Conservation (phyloP, 2,329 filamentous ascomycete genomes). For the Epichloe uncinata region DNA sequence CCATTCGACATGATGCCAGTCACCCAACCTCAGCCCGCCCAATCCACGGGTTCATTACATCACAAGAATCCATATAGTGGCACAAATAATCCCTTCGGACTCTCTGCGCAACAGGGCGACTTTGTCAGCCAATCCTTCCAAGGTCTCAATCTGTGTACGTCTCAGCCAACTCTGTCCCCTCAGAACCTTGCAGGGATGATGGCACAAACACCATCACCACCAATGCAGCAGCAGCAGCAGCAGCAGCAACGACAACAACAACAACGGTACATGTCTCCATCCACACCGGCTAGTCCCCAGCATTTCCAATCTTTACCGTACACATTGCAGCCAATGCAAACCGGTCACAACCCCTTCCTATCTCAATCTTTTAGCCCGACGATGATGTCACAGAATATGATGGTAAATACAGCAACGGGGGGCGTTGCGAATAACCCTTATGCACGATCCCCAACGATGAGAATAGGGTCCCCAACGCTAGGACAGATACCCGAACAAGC, state of each 20-base stretch:
- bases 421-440: constrained; percentile 33
- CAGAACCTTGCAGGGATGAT: constrained; percentile 53
- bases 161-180: constrained; percentile 36
- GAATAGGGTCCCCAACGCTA: constrained; percentile 35
- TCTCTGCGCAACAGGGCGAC: constrained; percentile 26
- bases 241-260: constrained; percentile 19
- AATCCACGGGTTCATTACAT: constrained; percentile 49
- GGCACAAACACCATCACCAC: background rate
- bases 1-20: constrained; percentile 51
- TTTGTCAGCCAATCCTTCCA: constrained; percentile 58
- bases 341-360: constrained; percentile 41
- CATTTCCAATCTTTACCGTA: constrained; percentile 24
- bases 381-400: constrained; percentile 23
- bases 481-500: constrained; percentile 40
- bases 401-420: constrained; percentile 26
- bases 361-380: constrained; percentile 20
- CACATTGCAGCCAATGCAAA: constrained; percentile 23
- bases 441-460: constrained; percentile 33
- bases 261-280: constrained; percentile 30
- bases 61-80: constrained; percentile 42
- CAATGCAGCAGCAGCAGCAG: constrained; percentile 19
- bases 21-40: constrained; percentile 46
- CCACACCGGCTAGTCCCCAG: constrained; percentile 27
- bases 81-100: constrained; percentile 59
- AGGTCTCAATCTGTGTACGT: constrained; percentile 51